Evolutionary conservation across 345 rosid genomes (phyloP).

Genomic region (Microcos paniculata): DNA sequence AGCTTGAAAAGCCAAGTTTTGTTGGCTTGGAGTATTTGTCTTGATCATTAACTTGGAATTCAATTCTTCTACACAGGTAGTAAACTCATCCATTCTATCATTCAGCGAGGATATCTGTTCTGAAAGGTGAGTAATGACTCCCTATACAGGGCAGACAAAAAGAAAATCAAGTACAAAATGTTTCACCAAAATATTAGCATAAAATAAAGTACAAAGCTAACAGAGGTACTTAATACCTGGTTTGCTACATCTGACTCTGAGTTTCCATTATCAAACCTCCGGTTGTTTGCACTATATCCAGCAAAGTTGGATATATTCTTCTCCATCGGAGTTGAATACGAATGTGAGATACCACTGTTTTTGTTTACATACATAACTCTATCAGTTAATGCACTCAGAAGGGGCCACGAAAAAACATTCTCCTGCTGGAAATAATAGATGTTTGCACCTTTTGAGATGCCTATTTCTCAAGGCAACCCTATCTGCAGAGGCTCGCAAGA

Average conservation of each 20-base stretch:
- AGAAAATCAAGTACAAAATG: conserved; percentile 4
- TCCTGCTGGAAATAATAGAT: not conserved
- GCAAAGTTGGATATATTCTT: conserved; percentile 54
- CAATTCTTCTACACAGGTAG: conserved; percentile 68
- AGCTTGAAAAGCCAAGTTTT: conserved; percentile 56
- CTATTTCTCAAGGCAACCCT: conserved; percentile 70
- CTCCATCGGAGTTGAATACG: conserved; percentile 81
- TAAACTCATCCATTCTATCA: conserved; percentile 95
- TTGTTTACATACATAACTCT: conserved; percentile 16
- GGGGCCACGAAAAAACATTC: not conserved
- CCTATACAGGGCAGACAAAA: conserved; percentile 36
- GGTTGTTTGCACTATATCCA: conserved; percentile 38
- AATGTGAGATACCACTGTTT: conserved; percentile 83
- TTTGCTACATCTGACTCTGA: conserved; percentile 44
- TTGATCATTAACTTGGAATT: conserved; percentile 58
- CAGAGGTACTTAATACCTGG: conserved; percentile 40
- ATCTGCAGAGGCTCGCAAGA: conserved; percentile 67
- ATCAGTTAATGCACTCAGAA: conserved; percentile 10
- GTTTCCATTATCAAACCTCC: conserved; percentile 49
- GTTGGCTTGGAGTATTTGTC: conserved; percentile 60
- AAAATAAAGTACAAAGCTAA: conserved; percentile 13
- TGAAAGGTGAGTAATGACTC: conserved; percentile 74
- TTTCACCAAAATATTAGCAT: not conserved
- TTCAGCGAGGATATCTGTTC: conserved; percentile 84
- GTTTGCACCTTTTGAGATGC: conserved; percentile 60